Conservation (phyloP, 345 rosid genomes). For the Populus davidiana region DNA sequence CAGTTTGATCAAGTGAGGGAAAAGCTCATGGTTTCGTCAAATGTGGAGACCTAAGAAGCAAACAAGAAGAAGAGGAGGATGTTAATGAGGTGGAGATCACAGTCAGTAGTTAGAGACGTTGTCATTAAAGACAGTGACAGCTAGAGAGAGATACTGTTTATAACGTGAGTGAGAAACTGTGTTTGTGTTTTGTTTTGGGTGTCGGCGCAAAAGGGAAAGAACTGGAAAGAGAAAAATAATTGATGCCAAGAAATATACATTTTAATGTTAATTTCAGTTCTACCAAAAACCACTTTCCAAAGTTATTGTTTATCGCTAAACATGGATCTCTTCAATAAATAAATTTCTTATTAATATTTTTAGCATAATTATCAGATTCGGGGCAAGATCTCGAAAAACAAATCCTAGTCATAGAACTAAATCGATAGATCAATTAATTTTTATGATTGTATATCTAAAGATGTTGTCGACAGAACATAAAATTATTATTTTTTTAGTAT, state of each 20-base stretch:
- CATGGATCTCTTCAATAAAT: too few relatives aligned
- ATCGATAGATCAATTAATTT: too few relatives aligned
- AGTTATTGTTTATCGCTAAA: too few relatives aligned
- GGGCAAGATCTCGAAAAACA: too few relatives aligned
- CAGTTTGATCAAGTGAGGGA: constrained; percentile 9
- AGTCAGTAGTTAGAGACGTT: constrained; percentile 28
- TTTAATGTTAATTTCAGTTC: background rate
- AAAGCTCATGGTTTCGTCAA: constrained; percentile 21
- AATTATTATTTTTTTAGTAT: too few relatives aligned
- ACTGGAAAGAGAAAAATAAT: background rate
- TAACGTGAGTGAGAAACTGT: background rate
- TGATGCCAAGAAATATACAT: background rate
- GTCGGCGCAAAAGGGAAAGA: constrained; percentile 40
- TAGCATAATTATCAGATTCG: too few relatives aligned
- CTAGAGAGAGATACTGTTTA: background rate
- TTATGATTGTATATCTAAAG: too few relatives aligned
- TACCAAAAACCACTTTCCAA: too few relatives aligned
- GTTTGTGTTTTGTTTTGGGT: constrained; percentile 1
- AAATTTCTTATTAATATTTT: too few relatives aligned
- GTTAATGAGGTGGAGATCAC: constrained; percentile 21
- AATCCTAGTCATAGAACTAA: too few relatives aligned
- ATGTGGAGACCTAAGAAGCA: constrained; percentile 10
- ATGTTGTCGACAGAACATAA: too few relatives aligned
- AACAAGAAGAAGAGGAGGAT: constrained; percentile 16
- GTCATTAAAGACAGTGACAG: constrained; percentile 47